Base-by-base conservation (phyloP, 75 land plant genomes). In the Adiantum capillusveneris region DNA sequence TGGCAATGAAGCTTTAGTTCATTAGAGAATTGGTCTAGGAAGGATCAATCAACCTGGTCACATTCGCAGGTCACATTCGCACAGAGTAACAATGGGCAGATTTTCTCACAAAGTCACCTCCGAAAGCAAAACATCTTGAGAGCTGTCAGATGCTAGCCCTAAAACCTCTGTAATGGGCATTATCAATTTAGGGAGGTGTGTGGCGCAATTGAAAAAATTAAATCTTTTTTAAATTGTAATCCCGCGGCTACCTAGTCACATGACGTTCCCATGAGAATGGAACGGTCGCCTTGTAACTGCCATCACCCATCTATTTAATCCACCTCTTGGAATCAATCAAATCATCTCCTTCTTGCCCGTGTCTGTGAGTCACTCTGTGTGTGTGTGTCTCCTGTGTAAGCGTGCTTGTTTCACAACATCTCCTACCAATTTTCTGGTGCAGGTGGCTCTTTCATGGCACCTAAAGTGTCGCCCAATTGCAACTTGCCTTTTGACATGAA, bases 391-490 rank as follows among this genome's bases (percentile, higher is more conserved):
- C 7, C 9, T 34, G 7, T 34, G 37, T 34, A n/a, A n/a, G n/a
- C n/a, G 37, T 34, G 37, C 37, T 9, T 34, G 37, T 34, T 34
- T 34, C 9, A 34, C 37, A 34, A 34, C 37, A 34, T 79, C 83
- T 30, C 21, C 24, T 18, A 25, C 24, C 6, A 29, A 30, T 21
- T 46, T 46, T 52, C 60, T 9, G 75, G 58, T 31, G 69, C 63
- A 60, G 18, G 65, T 0, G 77, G 77, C 45, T 49, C 77, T 42
- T 11, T 65, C 75, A 61, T 34, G 37, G 7, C 37, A 34, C 37
- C 9, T 3, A 34, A 34, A 9, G 12, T 17, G 14, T 21, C 50
- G 14, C 13, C 14, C 37, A 34, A 46, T 14, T 46, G 18, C 17
- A 18, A 46, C 50, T 21, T 46, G 22, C 50, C 7, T 0, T n/a